Base-by-base conservation (phyloP, 257 asterid genomes). In the Solanum commersonii region DNA sequence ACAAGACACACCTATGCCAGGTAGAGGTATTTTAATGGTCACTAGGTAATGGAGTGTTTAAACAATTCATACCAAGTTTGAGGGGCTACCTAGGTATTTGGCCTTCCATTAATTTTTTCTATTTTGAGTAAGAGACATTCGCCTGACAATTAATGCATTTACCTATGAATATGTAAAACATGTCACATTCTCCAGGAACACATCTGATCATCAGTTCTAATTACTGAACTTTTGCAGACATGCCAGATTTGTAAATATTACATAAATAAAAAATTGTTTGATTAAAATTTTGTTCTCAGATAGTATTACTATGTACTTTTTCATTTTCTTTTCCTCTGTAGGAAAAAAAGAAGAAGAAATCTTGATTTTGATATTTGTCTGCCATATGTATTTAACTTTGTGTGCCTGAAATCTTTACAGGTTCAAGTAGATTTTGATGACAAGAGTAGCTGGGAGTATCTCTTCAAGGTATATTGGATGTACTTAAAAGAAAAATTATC, bases 401-500 rank as follows among this genome's bases (percentile, higher is more conserved):
- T 46, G 31, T 49, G 86, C 70, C 70, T 82, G 42, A 86, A 49
- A 49, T 88, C 87, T 83, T 67, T 34, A 92, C 95, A 96, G 98
- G 94, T 93, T 81, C 89, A 92, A 91, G 96, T 96, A 87, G 98
- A 96, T 93, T 96, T 96, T 90, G 98, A 96, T 88, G 99, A 96
- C 92, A 87, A 90, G 85, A 90, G 87, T 46, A 95, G 98, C 93
- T 96, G 98, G 98, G 99, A 96, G 88, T 94, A 95, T 93, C 98
- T 96, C 87, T 96, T 96, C 92, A 95, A 96, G 91, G 92, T 94
- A 87, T 96, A 96, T 88, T 96, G 99, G 99, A 91, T 93, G 87
- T 71, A 38, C 88, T 90, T 96, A 89, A 95, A 93, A 87, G 95
- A 91, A 86, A 92, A 91, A 79, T 85, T 94, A 74, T 94, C 96